A percentile compares a stretch with the other conserved stretches of the same genome.
Evolutionary conservation across 805 yeast species (phyloP).

Genomic region (Candida suzukii): DNA sequence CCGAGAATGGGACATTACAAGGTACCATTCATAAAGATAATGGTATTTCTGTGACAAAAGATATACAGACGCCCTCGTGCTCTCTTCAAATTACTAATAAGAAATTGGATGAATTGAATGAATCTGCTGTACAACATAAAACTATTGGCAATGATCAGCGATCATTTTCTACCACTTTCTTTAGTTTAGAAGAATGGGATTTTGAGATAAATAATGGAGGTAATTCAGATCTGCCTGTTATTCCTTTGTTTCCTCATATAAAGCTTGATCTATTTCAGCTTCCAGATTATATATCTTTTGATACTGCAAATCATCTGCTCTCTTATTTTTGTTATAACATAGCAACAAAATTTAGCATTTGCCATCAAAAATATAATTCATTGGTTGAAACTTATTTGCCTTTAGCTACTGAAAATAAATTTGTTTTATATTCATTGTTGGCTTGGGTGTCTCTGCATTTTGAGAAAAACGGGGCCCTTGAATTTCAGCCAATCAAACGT

Average conservation of each 20-base stretch:
- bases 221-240: not conserved
- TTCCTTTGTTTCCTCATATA: not conserved
- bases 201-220: not conserved
- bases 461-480: constrained; percentile 2
- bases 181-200: not conserved
- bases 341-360: constrained; percentile 3
- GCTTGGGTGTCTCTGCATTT: constrained; percentile 6
- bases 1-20: not conserved
- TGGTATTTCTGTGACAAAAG: not conserved
- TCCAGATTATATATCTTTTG: constrained; percentile 4
- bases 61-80: not conserved
- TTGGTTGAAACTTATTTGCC: constrained; percentile 6
- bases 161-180: too few relatives aligned
- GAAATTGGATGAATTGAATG: too few relatives aligned
- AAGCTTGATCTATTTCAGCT: not conserved
- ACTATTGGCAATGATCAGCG: too few relatives aligned
- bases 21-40: not conserved
- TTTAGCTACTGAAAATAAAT: constrained; percentile 2
- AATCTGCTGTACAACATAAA: too few relatives aligned
- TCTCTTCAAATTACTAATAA: too few relatives aligned
- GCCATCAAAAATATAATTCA: constrained; percentile 5
- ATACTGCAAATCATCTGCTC: constrained; percentile 3
- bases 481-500: not conserved
- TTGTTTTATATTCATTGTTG: constrained; percentile 4
- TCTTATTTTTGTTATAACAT: constrained; percentile 5